These are phyloP conservation scores for Plantago coronopus DNA, from an alignment of 305 asterid species.

Conservation along the genomic window DNA sequence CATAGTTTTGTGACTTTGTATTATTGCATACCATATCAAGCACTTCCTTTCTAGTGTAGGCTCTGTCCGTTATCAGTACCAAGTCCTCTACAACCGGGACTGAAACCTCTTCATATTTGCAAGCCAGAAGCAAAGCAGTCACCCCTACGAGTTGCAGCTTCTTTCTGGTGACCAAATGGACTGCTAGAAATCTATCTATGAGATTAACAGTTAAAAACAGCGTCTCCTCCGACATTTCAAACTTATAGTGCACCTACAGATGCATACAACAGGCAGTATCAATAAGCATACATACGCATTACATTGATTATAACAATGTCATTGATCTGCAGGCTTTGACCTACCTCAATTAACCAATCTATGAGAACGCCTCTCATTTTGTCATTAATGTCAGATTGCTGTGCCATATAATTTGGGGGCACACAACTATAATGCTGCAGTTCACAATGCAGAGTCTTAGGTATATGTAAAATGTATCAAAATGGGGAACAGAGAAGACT, in stretches of 20 bases:
- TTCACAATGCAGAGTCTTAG: not conserved
- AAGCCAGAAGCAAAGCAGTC: constrained; percentile 67
- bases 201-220: constrained; percentile 56
- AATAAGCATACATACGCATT: not conserved
- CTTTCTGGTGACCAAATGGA: constrained; percentile 44
- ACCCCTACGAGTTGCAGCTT: constrained; percentile 68
- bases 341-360: constrained; percentile 63
- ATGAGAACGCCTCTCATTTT: constrained; percentile 56
- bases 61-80: constrained; percentile 57
- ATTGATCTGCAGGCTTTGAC: not conserved
- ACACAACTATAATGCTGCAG: constrained; percentile 43
- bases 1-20: not conserved
- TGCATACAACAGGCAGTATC: not conserved
- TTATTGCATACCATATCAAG: constrained; percentile 51
- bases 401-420: constrained; percentile 40
- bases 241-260: constrained; percentile 67
- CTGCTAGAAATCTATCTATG: constrained; percentile 60
- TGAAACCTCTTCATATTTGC: constrained; percentile 75
- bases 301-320: not conserved
- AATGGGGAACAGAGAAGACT: not conserved
- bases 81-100: constrained; percentile 78
- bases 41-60: constrained; percentile 57
- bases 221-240: constrained; percentile 75
- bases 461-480: not conserved
- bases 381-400: constrained; percentile 45